Evolutionary conservation across 257 asterid species (phyloP).

Genomic region (Penstemon eatonii): DNA sequence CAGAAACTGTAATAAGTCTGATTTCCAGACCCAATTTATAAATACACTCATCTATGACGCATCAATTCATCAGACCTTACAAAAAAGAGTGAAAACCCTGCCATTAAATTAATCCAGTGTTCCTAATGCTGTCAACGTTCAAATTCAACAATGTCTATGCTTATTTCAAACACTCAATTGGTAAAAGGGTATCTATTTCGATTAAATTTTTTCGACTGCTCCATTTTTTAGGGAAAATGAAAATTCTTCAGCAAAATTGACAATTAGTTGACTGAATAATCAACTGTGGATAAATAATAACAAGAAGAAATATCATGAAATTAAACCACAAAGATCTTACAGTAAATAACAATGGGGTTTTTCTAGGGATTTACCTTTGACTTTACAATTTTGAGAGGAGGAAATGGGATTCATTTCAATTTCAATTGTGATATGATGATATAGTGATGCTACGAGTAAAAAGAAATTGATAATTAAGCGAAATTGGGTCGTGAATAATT

Average conservation of each 20-base stretch:
- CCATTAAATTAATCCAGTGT: background rate
- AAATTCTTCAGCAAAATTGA: conserved; percentile 11
- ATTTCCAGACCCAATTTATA: background rate
- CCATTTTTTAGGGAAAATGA: background rate
- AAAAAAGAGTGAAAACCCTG: conserved; percentile 2
- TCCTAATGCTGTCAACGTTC: background rate
- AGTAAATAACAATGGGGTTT: background rate
- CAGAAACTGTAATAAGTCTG: background rate
- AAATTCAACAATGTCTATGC: background rate
- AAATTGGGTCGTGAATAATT: background rate
- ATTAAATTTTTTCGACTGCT: background rate
- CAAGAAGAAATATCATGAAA: conserved; percentile 11
- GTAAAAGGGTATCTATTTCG: background rate
- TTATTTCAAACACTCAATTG: background rate
- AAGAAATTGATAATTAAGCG: background rate
- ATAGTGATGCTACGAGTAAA: too few species aligned
- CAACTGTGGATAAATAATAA: conserved; percentile 2
- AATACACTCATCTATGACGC: background rate
- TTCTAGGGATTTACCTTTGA: conserved; percentile 39
- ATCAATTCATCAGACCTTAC: background rate
- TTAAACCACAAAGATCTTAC: conserved; percentile 12
- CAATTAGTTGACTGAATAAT: conserved; percentile 29
- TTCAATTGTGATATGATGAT: background rate
- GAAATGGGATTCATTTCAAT: conserved; percentile 1
- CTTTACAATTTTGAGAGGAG: conserved; percentile 30